Evolutionary conservation across 805 yeast genomes (phyloP), one percentile per base, ranked within the genome.

Genomic region (Candida broadrunensis): DNA sequence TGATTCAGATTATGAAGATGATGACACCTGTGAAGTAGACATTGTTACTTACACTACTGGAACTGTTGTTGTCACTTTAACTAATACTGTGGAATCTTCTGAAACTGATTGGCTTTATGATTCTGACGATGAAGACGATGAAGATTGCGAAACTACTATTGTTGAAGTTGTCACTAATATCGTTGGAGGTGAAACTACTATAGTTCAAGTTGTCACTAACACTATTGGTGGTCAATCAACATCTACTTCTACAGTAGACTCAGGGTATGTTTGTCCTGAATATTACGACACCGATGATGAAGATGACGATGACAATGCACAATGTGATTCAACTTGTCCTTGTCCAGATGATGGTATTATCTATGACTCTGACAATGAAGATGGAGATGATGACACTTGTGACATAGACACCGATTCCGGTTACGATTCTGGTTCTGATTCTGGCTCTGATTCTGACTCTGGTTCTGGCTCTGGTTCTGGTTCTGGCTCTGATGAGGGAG

Each of bases 271-370:
- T 14, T 14, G 12, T 6, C 32, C 32, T 14, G 32, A 29, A 5
- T 29, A 29, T 29, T 29, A 29, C 20, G 35, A 37, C 23, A 27
- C 42, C 13, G 51, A 49, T 12, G 54, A 48, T 17, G 50, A 44
- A 18, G 50, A 50, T 15, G 48, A 45, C 27, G 51, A 37, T 27
- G 49, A 45, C 19, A 45, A 44, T 16, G 49, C 50, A 11, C 32
- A 43, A 5, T 35, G 43, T 25, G n/a, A n/a, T n/a, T n/a, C n/a
- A n/a, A 19, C 38, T 12, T 21, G 24, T 21, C 24, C 33, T n/a
- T 30, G 36, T 36, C 29, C 38, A 11, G 42, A 45, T 17, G 36
- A 32, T 17, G 30, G 36, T 21, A 9, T 17, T 12, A 20, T 18
- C 19, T 44, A 40, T 11, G 47, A 27, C 24, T 6, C 6, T 21